A percentile compares a stretch with the other conserved stretches of the same genome.
Evolutionary conservation across 164 flowering plant species (phyloP).

Genomic region (Kingdonia uniflora): DNA sequence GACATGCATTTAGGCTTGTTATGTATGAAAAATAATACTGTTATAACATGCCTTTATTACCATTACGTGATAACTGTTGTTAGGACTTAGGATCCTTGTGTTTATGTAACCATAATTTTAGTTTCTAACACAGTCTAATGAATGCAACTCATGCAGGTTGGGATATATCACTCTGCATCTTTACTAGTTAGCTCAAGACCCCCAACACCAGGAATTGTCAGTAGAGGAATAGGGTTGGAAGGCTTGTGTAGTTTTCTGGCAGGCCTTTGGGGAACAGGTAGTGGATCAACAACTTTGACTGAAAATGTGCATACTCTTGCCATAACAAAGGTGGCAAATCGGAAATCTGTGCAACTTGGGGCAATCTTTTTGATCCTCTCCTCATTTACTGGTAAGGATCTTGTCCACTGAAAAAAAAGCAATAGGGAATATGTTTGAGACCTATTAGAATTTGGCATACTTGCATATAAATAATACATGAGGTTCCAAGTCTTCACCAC

Average conservation of each 20-base stretch:
- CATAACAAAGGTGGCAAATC: constrained; percentile 64
- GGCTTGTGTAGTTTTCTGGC: constrained; percentile 83
- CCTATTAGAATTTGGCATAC: too few species aligned
- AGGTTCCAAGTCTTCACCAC: too few species aligned
- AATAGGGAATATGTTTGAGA: too few species aligned
- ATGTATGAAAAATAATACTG: too few species aligned
- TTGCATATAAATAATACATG: too few species aligned
- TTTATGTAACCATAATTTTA: too few species aligned
- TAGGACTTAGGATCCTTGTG: too few species aligned
- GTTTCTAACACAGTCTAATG: too few species aligned
- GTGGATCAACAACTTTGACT: constrained; percentile 79
- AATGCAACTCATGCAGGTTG: constrained; percentile 43
- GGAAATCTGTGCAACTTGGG: constrained; percentile 62
- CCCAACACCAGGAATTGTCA: constrained; percentile 75
- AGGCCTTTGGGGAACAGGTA: constrained; percentile 91
- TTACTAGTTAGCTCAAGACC: constrained; percentile 44
- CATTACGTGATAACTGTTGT: too few species aligned
- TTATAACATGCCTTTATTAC: too few species aligned
- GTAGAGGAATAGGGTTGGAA: constrained; percentile 90
- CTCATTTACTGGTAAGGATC: constrained; percentile 60
- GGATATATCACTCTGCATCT: constrained; percentile 68
- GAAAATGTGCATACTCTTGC: constrained; percentile 73
- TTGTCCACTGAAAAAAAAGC: not conserved
- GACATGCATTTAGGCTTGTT: too few species aligned
- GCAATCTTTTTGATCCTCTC: constrained; percentile 55